Conservation (phyloP, 2,329 filamentous ascomycete genomes). For the Fusarium succisae region DNA sequence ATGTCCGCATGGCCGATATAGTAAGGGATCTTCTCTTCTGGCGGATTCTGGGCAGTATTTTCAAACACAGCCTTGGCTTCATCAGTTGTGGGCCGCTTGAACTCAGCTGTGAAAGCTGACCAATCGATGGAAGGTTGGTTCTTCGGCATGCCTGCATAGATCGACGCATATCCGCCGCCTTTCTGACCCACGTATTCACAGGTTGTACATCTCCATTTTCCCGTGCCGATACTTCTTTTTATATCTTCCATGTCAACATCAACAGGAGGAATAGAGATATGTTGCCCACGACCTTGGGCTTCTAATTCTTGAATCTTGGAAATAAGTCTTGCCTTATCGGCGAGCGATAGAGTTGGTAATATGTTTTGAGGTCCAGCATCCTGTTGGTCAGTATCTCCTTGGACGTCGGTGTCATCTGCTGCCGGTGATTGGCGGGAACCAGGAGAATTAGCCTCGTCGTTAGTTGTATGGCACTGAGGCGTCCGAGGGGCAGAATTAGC, state of each 20-base stretch:
- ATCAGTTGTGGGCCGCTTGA: neutral
- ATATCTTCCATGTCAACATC: neutral
- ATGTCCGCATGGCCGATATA: neutral
- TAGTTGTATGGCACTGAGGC: neutral
- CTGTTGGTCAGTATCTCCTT: neutral
- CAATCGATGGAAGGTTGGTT: neutral
- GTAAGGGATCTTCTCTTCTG: neutral
- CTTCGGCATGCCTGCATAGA: neutral
- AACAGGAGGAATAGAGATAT: neutral
- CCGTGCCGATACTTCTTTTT: neutral
- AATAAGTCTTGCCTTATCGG: neutral
- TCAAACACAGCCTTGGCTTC: neutral
- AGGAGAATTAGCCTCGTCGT: neutral
- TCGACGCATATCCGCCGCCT: neutral
- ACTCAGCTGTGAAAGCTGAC: neutral
- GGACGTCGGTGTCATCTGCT: neutral
- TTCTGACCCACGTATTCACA: rapidly evolving
- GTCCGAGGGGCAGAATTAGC: neutral
- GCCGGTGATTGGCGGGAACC: neutral
- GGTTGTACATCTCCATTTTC: neutral
- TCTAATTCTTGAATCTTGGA: neutral
- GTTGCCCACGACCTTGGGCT: neutral
- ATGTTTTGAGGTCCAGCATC: neutral
- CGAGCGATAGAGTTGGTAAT: neutral
- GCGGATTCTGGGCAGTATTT: rapidly evolving